Percentiles rank a stretch among this genome's conserved stretches.
Conservation (phyloP, 345 rosid genomes). For the Arabidopsis suecica region DNA sequence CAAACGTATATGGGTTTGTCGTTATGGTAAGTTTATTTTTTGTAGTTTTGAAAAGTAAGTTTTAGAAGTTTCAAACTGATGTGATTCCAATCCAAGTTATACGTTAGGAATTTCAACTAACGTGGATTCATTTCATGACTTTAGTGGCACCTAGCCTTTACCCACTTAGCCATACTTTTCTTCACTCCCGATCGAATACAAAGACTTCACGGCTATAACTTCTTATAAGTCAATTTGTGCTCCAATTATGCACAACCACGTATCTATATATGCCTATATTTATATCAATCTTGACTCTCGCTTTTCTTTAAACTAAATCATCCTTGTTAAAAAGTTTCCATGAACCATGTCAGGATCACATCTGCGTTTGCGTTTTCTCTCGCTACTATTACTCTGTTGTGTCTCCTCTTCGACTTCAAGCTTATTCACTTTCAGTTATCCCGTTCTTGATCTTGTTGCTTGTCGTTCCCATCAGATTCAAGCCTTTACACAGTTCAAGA, state of each 20-base stretch:
- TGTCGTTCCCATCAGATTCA: background rate
- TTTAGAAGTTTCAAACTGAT: background rate
- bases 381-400: too few relatives aligned
- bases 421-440: too few relatives aligned
- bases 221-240: background rate
- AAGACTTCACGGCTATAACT: slow-evolving; percentile 1
- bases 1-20: too few relatives aligned
- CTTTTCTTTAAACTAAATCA: too few relatives aligned
- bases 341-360: too few relatives aligned
- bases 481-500: background rate
- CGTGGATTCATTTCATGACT: background rate
- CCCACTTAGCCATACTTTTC: background rate
- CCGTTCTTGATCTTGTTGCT: too few relatives aligned
- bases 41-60: too few relatives aligned
- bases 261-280: background rate
- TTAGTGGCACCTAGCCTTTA: background rate
- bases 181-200: background rate
- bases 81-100: background rate
- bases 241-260: background rate
- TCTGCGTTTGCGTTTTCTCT: too few relatives aligned
- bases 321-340: too few relatives aligned
- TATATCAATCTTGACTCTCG: background rate
- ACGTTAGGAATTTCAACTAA: background rate
- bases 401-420: too few relatives aligned
- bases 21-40: too few relatives aligned